Evolutionary conservation across 768 basidiomycete species (phyloP), one percentile per base, ranked within the genome.

Genomic region (Hysterangium stoloniferum): DNA sequence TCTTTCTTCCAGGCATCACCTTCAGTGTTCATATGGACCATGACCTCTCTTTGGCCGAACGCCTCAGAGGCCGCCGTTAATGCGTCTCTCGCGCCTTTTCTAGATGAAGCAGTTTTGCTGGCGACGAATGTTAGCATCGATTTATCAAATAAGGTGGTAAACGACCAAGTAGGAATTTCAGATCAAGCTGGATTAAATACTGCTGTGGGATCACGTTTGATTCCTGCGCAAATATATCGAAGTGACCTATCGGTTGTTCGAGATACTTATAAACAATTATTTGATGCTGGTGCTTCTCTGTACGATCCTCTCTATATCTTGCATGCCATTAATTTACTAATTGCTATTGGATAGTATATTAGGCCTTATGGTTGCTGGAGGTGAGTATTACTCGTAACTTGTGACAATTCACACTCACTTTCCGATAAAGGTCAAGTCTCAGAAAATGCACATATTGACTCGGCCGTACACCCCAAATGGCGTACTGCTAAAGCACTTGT

Each of bases 401-500:
- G 22, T 12, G 12, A 12, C 4, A 41, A 3, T 13, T 11, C 9
- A 41, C 19, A 41, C 11, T 41, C 3, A 13, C 4, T n/a, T 17
- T 19, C 6, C 12, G 24, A 4, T 12, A 31, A 33, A 65, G 64
- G 67, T 8, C 54, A 64, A 57, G 68, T 71, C 3, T 48, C 69
- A 6, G 57, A 61, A 27, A 69, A 69, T 52, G 64, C 62, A 6
- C 17, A 64, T 19, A 58, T 70, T 13, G 56, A 59, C 22, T 64
- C 59, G 11, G 67, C 69, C 19, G 56, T 70, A 20, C 58, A 60
- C 36, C 68, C 68, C 6, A 64, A 60, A 22, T 70, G 70, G 70
- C 55, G 69, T 47, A 61, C 58, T 1, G 69, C 70, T 0, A 69
- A 70, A 56, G 60, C 63, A 19, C 69, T 67, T 45, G 69, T 69